Evolutionary conservation across 768 basidiomycete genomes (phyloP).

Genomic region (Boletus rubropictus): DNA sequence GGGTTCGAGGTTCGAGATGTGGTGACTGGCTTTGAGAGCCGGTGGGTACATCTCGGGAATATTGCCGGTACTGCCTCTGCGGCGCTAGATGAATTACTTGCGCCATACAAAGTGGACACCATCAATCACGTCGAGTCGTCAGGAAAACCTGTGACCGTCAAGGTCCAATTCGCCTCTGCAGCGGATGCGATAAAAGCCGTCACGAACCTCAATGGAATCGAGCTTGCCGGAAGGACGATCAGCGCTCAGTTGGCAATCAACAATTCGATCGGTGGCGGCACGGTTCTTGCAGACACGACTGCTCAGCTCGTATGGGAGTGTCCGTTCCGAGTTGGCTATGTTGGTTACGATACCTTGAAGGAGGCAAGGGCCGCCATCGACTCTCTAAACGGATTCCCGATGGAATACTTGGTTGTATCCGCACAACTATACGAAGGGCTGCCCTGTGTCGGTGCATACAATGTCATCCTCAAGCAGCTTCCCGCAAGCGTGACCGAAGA

Average conservation of each 20-base stretch:
- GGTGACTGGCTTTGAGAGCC: slow-evolving; percentile 64
- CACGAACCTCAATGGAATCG: slow-evolving; percentile 42
- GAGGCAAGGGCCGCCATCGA: slow-evolving; percentile 49
- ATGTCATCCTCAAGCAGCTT: slow-evolving; percentile 53
- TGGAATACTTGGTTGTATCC: slow-evolving; percentile 38
- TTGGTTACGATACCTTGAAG: slow-evolving; percentile 50
- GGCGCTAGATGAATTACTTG: slow-evolving; percentile 36
- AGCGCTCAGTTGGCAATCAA: slow-evolving; percentile 42
- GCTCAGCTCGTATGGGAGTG: slow-evolving; percentile 58
- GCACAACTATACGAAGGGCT: slow-evolving; percentile 51
- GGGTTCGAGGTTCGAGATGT: slow-evolving; percentile 58
- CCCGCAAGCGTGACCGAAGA: slow-evolving; percentile 40
- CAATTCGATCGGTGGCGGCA: slow-evolving; percentile 31
- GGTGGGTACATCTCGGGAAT: slow-evolving; percentile 50
- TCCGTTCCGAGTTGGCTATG: slow-evolving; percentile 52
- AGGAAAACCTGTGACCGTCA: slow-evolving; percentile 28
- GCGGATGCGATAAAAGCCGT: slow-evolving; percentile 51
- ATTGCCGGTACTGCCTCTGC: slow-evolving; percentile 35
- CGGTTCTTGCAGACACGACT: slow-evolving; percentile 45
- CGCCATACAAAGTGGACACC: slow-evolving; percentile 38
- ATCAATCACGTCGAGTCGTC: slow-evolving; percentile 30
- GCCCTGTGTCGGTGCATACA: slow-evolving; percentile 53
- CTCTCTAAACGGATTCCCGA: slow-evolving; percentile 32
- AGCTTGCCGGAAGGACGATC: slow-evolving; percentile 36
- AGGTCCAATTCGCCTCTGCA: slow-evolving; percentile 44